Evolutionary conservation across 2,329 filamentous ascomycete genomes (phyloP).

Genomic region (Thelonectria blattea): DNA sequence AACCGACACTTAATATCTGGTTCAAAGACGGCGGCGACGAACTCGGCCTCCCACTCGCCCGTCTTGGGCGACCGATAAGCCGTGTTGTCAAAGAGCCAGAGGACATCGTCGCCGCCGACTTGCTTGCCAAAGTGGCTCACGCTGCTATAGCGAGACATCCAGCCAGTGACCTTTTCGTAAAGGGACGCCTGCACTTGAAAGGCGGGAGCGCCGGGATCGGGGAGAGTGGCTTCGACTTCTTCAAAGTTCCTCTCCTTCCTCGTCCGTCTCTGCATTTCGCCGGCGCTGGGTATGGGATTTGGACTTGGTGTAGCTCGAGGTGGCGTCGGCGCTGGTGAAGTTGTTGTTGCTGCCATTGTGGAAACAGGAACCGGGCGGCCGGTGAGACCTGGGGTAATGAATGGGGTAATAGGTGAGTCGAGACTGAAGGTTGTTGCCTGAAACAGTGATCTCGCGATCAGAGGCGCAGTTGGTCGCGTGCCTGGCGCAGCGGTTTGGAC

Average conservation of each 20-base stretch:
- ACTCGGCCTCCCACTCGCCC: slow-evolving; percentile 77
- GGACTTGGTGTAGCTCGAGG: slow-evolving; percentile 34
- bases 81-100: slow-evolving; percentile 93
- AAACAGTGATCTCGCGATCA: background rate
- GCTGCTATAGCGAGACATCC: slow-evolving; percentile 56
- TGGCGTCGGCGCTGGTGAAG: background rate
- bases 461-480: background rate
- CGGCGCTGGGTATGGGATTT: slow-evolving; percentile 39
- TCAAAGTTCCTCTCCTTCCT: slow-evolving; percentile 56
- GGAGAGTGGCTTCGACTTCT: slow-evolving; percentile 56
- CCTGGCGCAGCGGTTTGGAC: background rate
- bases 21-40: slow-evolving; percentile 82
- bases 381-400: background rate
- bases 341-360: background rate
- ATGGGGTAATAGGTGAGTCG: background rate
- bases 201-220: slow-evolving; percentile 41
- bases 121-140: slow-evolving; percentile 64
- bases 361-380: slow-evolving; percentile 5
- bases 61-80: slow-evolving; percentile 66
- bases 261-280: slow-evolving; percentile 57
- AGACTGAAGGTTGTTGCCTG: background rate
- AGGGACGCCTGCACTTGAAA: slow-evolving; percentile 42
- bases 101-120: slow-evolving; percentile 69
- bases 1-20: slow-evolving; percentile 71
- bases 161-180: slow-evolving; percentile 38